Conservation (phyloP, 192 early-diverging fungal species). For the Endogone sp. region DNA sequence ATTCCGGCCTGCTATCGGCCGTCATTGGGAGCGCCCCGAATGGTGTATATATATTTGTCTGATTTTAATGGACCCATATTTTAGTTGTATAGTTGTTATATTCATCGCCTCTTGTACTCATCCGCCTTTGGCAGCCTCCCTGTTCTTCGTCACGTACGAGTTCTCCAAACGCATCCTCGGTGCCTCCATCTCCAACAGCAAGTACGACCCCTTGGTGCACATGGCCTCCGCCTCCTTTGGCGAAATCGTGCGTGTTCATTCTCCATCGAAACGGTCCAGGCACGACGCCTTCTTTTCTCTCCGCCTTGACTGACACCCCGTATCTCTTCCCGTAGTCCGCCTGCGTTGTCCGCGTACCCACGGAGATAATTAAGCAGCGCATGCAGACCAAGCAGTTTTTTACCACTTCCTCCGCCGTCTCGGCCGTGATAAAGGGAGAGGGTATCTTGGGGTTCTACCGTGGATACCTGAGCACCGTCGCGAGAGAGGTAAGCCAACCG, state of each 20-base stretch:
- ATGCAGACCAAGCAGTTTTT: constrained; percentile 85
- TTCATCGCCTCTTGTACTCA: neutral
- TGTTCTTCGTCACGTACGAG: constrained; percentile 95
- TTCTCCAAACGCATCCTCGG: constrained; percentile 57
- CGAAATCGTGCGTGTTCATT: constrained; percentile 67
- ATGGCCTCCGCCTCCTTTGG: constrained; percentile 88
- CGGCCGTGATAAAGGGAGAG: constrained; percentile 59
- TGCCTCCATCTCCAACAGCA: constrained; percentile 26
- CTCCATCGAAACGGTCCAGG: neutral
- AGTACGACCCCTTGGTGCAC: constrained; percentile 67
- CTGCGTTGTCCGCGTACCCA: constrained; percentile 89
- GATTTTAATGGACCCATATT: neutral
- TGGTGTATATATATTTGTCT: constrained; percentile 34
- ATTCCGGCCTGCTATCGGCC: constrained; percentile 84
- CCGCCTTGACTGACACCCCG: constrained; percentile 4
- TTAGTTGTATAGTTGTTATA: neutral
- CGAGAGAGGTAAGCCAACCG: constrained; percentile 63
- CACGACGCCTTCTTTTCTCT: neutral
- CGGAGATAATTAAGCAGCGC: constrained; percentile 93
- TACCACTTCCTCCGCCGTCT: constrained; percentile 58
- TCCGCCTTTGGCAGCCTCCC: constrained; percentile 45
- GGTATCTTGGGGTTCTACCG: constrained; percentile 88
- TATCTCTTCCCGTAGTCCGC: constrained; percentile 55
- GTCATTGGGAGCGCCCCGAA: constrained; percentile 92
- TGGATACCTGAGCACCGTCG: constrained; percentile 88